These are phyloP conservation scores for Lactarius sanguifluus DNA, from an alignment of 768 basidiomycete genomes.

Conservation along the genomic window DNA sequence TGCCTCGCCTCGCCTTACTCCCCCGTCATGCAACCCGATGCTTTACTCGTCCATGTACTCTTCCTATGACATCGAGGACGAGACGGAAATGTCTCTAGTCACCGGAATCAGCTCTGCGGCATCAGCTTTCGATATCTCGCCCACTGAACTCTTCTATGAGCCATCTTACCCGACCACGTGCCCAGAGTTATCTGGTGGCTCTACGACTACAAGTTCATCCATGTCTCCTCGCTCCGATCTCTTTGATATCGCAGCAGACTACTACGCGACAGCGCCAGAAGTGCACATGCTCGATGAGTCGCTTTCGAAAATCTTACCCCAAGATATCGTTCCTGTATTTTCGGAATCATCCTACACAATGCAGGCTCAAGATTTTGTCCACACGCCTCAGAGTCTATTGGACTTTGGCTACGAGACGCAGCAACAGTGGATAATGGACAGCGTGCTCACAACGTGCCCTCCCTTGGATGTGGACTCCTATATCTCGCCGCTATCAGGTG, in stretches of 20 bases:
- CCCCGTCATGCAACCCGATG: conserved; percentile 14
- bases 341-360: conserved; percentile 15
- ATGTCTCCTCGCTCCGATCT: conserved; percentile 30
- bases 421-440: conserved; percentile 21
- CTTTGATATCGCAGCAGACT: conserved; percentile 28
- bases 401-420: conserved; percentile 25
- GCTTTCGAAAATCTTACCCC: conserved; percentile 27
- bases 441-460: conserved; percentile 18
- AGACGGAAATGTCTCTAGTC: conserved; percentile 22
- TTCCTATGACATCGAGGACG: conserved; percentile 18
- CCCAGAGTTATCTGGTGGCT: conserved; percentile 23
- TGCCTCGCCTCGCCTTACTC: conserved; percentile 17
- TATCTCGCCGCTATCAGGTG: conserved; percentile 15
- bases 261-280: conserved; percentile 20
- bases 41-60: conserved; percentile 17
- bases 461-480: conserved; percentile 24
- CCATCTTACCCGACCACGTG: conserved; percentile 18
- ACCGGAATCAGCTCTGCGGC: conserved; percentile 10
- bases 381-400: conserved; percentile 14
- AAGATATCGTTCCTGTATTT: conserved; percentile 26
- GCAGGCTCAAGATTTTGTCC: conserved; percentile 22
- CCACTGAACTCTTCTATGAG: conserved; percentile 16
- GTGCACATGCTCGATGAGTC: conserved; percentile 26
- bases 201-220: conserved; percentile 24
- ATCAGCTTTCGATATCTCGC: conserved; percentile 25